These are phyloP conservation scores for Iberis pinnata DNA, from an alignment of 345 rosid genomes.

Conservation along the genomic window DNA sequence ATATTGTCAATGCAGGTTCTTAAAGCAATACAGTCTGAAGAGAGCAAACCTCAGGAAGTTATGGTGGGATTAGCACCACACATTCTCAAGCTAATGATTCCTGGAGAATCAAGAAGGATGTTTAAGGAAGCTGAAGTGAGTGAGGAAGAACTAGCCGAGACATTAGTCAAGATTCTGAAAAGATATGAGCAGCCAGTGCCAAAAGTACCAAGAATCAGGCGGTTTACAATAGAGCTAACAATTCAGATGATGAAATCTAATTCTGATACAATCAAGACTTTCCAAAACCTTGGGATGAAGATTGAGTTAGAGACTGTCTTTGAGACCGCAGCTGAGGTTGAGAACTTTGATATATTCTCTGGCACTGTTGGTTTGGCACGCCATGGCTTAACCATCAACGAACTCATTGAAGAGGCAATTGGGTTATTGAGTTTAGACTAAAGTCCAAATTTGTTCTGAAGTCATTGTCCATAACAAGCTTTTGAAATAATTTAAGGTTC, in stretches of 20 bases:
- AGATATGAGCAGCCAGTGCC: constrained; percentile 52
- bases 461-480: too few species aligned
- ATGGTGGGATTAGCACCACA: constrained; percentile 84
- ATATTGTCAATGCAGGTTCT: constrained; percentile 48
- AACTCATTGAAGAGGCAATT: constrained; percentile 54
- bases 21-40: constrained; percentile 42
- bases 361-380: constrained; percentile 66
- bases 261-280: constrained; percentile 26
- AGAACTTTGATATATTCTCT: constrained; percentile 72
- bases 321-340: constrained; percentile 68
- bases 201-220: constrained; percentile 76
- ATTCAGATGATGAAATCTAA: constrained; percentile 63
- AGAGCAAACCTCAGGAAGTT: constrained; percentile 58
- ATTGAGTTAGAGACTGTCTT: constrained; percentile 44
- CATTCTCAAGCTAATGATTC: constrained; percentile 47
- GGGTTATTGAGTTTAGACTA: constrained; percentile 23
- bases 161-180: constrained; percentile 45
- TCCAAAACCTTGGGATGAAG: constrained; percentile 41
- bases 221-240: constrained; percentile 73
- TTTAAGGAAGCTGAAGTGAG: constrained; percentile 40
- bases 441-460: too few species aligned
- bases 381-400: constrained; percentile 55
- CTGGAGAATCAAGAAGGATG: constrained; percentile 40
- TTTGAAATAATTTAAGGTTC: too few species aligned
- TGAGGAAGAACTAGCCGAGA: constrained; percentile 45